Evolutionary conservation across 2,329 filamentous ascomycete species (phyloP).

Genomic region (Diaporthe sp.): DNA sequence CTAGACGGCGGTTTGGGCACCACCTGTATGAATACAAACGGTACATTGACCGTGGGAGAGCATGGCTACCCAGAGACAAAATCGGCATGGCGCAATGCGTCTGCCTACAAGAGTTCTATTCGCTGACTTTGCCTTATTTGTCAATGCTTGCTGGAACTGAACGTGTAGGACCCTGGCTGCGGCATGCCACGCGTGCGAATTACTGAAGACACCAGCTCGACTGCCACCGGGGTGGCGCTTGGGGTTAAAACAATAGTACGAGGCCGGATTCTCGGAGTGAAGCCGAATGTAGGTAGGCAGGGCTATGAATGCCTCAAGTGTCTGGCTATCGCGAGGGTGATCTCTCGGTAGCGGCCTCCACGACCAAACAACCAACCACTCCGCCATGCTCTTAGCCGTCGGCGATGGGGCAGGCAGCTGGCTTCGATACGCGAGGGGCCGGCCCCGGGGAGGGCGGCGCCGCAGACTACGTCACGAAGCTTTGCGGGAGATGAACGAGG

Average conservation of each 20-base stretch:
- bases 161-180: background rate
- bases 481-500: background rate
- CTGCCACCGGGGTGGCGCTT: background rate
- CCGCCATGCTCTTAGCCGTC: background rate
- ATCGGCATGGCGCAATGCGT: background rate
- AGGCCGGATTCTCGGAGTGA: background rate
- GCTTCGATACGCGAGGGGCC: background rate
- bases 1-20: conserved; percentile 11
- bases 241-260: background rate
- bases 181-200: background rate
- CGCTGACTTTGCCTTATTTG: background rate
- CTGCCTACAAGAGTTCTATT: background rate
- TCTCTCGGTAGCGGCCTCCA: background rate
- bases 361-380: background rate
- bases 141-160: background rate
- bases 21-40: conserved; percentile 25
- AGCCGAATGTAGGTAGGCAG: background rate
- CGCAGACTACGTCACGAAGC: background rate
- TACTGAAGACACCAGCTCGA: background rate
- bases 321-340: background rate
- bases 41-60: background rate
- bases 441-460: background rate
- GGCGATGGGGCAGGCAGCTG: background rate
- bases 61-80: background rate
- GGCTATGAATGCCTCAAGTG: background rate